Evolutionary conservation across 257 asterid species (phyloP), one percentile per base, ranked within the genome.

Genomic region (Lantana camara): DNA sequence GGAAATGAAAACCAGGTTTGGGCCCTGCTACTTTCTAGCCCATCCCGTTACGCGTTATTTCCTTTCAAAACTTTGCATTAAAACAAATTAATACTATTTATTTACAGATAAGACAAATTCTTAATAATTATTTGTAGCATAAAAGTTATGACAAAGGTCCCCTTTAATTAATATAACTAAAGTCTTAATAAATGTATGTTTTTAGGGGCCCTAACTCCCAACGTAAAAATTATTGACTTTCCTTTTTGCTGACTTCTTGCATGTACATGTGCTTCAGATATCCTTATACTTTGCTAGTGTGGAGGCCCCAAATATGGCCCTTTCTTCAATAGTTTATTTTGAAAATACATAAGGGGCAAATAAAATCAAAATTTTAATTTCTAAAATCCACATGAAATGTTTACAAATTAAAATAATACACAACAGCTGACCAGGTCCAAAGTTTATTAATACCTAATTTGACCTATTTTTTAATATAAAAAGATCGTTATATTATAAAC

Each of bases 261-360:
- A n/a, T n/a, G 49, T 34, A 44, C 68, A 69, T 60, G 63, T 69
- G 68, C 57, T 29, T 51, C 68, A 37, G 38, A 68, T 51, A 60
- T 50, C 44, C 48, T 12, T 41, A 13, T 37, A 37, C 0, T 34
- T 45, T 42, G 57, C n/a, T 14, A 41, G 6, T 8, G 29, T 15
- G 12, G 47, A 29, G 57, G 37, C 20, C 44, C n/a, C 4, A 42
- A 16, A 41, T 17, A 19, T 44, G 55, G 21, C 47, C 57, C 17
- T 46, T 10, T 16, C 5, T n/a, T 23, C 42, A 9, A 27, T 15
- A 23, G 2, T 21, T 60, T 20, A 61, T 61, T n/a, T 61, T 46
- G 24, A 5, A 37, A 35, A 20, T 37, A 56, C 16, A 1, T 37
- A 41, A 41, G 4, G n/a, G 4, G 11, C 4, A 57, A 58, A 11